Evolutionary conservation across 2,329 filamentous ascomycete genomes (phyloP).

Genomic region (Penicillium sp.): DNA sequence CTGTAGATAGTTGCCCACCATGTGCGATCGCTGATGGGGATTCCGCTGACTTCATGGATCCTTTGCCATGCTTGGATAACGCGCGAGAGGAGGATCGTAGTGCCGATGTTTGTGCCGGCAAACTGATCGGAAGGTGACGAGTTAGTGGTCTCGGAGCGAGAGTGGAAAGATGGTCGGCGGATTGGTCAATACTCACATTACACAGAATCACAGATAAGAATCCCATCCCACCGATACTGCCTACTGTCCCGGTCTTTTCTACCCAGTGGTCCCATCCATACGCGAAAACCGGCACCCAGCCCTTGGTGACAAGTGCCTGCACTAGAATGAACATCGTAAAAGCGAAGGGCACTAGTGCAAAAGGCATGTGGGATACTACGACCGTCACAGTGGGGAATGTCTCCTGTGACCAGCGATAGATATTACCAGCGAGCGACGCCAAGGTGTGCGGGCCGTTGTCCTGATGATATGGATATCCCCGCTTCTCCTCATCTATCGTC

Average conservation of each 20-base stretch:
- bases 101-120: slow-evolving; percentile 74
- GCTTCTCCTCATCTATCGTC: slow-evolving; percentile 35
- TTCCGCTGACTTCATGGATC: slow-evolving; percentile 53
- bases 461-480: slow-evolving; percentile 4
- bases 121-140: slow-evolving; percentile 51
- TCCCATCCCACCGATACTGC: slow-evolving; percentile 69
- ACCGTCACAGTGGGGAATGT: slow-evolving; percentile 70
- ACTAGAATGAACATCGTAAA: slow-evolving; percentile 75
- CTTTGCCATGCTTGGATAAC: slow-evolving; percentile 67
- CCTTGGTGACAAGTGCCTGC: slow-evolving; percentile 69
- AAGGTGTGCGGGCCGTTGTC: slow-evolving; percentile 49
- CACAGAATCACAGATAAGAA: slow-evolving; percentile 70
- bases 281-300: slow-evolving; percentile 72
- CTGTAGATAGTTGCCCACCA: slow-evolving; percentile 74
- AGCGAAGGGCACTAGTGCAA: slow-evolving; percentile 68
- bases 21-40: slow-evolving; percentile 60
- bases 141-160: slow-evolving; percentile 11
- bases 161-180: not conserved
- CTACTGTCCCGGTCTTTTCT: slow-evolving; percentile 65
- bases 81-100: slow-evolving; percentile 69
- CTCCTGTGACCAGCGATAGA: slow-evolving; percentile 62
- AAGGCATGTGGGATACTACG: slow-evolving; percentile 65
- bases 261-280: slow-evolving; percentile 75
- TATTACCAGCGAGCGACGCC: slow-evolving; percentile 49
- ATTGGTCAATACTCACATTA: slow-evolving; percentile 58